Conservation (phyloP, 495 filamentous ascomycete species). For the Talaromyces nanjingensis region DNA sequence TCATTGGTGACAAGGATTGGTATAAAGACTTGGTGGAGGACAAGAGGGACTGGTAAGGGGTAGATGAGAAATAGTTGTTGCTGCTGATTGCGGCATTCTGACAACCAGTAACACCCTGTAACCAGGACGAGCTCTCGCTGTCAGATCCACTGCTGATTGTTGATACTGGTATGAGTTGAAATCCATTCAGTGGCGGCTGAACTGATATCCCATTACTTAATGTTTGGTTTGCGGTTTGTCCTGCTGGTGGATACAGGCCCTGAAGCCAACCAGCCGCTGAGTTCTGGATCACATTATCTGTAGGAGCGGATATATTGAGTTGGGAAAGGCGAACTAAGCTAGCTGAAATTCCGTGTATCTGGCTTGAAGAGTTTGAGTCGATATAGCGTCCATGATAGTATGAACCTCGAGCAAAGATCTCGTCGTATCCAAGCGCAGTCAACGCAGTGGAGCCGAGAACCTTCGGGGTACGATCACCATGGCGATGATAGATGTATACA, state of each 20-base stretch:
- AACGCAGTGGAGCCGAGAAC: constrained; percentile 43
- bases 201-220: constrained; percentile 48
- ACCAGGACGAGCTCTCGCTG: constrained; percentile 50
- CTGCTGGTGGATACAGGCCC: constrained; percentile 54
- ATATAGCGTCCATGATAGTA: constrained; percentile 60
- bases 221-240: constrained; percentile 24
- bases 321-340: constrained; percentile 51
- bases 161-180: constrained; percentile 41
- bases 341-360: constrained; percentile 50
- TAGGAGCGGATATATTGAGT: constrained; percentile 50
- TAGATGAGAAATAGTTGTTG: constrained; percentile 59
- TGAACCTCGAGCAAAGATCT: constrained; percentile 53
- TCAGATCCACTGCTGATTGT: constrained; percentile 24
- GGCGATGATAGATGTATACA: constrained; percentile 56
- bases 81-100: constrained; percentile 56
- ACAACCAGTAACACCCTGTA: constrained; percentile 53
- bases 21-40: constrained; percentile 58
- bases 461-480: constrained; percentile 59
- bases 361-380: constrained; percentile 31
- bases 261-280: constrained; percentile 53
- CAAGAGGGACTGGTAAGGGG: constrained; percentile 46
- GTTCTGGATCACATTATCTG: constrained; percentile 56
- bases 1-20: constrained; percentile 49
- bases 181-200: constrained; percentile 47
- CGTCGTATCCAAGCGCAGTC: constrained; percentile 51